phyloP scores from a whole-genome alignment of 768 basidiomycete species.

The Rhizopogon roseolus region DNA sequence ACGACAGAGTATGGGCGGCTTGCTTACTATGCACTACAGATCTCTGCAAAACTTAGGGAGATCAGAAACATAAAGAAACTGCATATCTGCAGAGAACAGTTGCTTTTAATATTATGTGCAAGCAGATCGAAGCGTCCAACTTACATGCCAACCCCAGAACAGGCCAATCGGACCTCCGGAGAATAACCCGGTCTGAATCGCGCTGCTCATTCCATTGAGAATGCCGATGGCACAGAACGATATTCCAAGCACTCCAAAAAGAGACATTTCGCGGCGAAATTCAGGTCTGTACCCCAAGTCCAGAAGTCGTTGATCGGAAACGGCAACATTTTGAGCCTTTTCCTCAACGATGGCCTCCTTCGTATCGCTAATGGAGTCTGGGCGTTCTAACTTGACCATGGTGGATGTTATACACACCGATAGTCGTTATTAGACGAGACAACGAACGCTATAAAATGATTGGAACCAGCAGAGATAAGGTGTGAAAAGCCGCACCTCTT shows the following conservation, averaged over 20 bases:
- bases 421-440: not conserved
- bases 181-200: conserved; percentile 55
- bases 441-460: not conserved
- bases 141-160: conserved; percentile 62
- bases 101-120: not conserved
- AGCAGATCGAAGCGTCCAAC: conserved; percentile 7
- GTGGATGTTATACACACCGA: not conserved
- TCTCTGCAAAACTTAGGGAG: conserved; percentile 51
- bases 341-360: conserved; percentile 9
- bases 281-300: conserved; percentile 53
- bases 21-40: conserved; percentile 52
- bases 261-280: conserved; percentile 55
- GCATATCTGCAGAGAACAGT: conserved; percentile 34
- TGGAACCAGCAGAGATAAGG: not conserved
- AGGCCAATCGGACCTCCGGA: conserved; percentile 54
- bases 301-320: conserved; percentile 38
- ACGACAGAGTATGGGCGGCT: not conserved
- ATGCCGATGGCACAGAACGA: conserved; percentile 60
- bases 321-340: conserved; percentile 7
- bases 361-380: conserved; percentile 6
- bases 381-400: not conserved
- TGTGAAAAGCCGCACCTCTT: conserved; percentile 38
- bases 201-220: conserved; percentile 55
- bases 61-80: conserved; percentile 57
- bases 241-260: conserved; percentile 55